Conservation (phyloP, 805 yeast genomes). For the Lachancea quebecensis region DNA sequence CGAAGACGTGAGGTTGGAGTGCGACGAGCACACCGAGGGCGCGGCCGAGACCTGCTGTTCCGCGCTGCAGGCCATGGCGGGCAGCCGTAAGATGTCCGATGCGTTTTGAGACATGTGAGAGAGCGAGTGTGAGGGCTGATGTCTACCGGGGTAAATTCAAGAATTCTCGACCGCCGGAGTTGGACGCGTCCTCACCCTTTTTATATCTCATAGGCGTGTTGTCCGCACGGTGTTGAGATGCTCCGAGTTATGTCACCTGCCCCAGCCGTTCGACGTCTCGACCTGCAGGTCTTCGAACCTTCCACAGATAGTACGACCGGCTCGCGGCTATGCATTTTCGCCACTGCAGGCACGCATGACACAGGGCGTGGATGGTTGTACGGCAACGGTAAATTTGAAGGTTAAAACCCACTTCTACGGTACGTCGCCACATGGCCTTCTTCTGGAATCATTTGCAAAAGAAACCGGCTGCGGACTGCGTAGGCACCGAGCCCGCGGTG, state of each 20-base stretch:
- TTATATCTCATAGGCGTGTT: too few species aligned
- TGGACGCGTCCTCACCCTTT: too few species aligned
- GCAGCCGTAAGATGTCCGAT: conserved; percentile 6
- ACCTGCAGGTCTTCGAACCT: background rate
- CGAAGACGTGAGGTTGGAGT: background rate
- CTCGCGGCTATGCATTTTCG: background rate
- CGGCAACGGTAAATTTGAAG: conserved; percentile 4
- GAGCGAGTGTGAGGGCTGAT: background rate
- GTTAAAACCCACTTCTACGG: background rate
- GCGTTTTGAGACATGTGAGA: background rate
- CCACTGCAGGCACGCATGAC: background rate
- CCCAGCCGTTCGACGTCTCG: too few species aligned
- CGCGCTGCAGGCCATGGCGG: conserved; percentile 7
- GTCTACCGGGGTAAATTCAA: background rate
- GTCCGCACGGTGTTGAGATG: too few species aligned
- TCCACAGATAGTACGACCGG: background rate
- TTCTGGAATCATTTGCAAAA: background rate
- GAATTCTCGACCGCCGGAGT: too few species aligned
- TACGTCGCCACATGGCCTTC: background rate
- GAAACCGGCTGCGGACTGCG: background rate
- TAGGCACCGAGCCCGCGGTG: too few species aligned
- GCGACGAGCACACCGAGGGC: background rate
- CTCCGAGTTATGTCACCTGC: too few species aligned
- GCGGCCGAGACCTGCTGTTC: background rate
- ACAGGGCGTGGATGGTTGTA: background rate